A percentile compares a stretch with the other conserved stretches of the same genome.
phyloP scores from a whole-genome alignment of 1,139 yeast species.

The Suhomyces ambrosiae region DNA sequence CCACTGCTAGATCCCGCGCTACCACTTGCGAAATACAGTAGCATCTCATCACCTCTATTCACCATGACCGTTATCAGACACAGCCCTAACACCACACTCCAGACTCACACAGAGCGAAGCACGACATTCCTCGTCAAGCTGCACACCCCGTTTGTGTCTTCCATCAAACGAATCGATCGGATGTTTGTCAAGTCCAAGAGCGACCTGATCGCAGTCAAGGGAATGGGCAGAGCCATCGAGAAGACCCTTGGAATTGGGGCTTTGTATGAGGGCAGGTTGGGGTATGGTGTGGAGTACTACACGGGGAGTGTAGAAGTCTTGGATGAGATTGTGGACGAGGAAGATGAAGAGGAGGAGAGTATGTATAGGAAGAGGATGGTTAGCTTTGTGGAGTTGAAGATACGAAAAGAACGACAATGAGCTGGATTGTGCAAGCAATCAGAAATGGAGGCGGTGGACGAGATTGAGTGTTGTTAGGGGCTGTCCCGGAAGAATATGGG shows the following conservation, averaged over 20 bases:
- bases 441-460: background rate
- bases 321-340: slow-evolving; percentile 53
- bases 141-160: slow-evolving; percentile 63
- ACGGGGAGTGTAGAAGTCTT: slow-evolving; percentile 65
- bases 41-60: background rate
- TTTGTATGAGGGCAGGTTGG: slow-evolving; percentile 49
- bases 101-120: slow-evolving; percentile 39
- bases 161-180: slow-evolving; percentile 57
- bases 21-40: too few species aligned
- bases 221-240: slow-evolving; percentile 69
- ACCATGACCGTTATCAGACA: slow-evolving; percentile 49
- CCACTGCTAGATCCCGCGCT: too few species aligned
- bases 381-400: slow-evolving; percentile 59
- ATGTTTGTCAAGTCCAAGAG: slow-evolving; percentile 41
- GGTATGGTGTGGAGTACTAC: slow-evolving; percentile 50
- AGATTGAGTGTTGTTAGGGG: background rate
- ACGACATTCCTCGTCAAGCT: slow-evolving; percentile 58
- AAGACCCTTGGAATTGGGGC: slow-evolving; percentile 56
- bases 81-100: slow-evolving; percentile 38
- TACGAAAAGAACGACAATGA: slow-evolving; percentile 20
- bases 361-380: slow-evolving; percentile 53
- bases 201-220: slow-evolving; percentile 52
- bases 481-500: too few species aligned
- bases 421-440: background rate
- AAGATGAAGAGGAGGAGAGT: slow-evolving; percentile 38